Percentiles rank a stretch among this genome's conserved stretches.
Evolutionary conservation across 495 filamentous ascomycete species (phyloP).

Genomic region (Penicillium subrubescens): DNA sequence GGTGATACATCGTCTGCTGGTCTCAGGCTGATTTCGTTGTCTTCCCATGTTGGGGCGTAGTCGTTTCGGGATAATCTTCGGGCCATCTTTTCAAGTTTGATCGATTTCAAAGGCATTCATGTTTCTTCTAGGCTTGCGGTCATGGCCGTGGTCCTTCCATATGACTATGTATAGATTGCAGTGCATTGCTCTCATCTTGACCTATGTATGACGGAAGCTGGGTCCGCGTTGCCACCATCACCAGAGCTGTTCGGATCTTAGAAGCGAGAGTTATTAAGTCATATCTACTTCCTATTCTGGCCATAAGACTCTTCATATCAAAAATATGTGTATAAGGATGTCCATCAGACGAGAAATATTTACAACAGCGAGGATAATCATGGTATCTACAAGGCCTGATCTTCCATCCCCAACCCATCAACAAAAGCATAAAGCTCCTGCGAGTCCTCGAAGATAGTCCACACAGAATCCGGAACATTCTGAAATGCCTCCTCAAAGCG

Average conservation of each 20-base stretch:
- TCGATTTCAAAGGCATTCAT: neutral
- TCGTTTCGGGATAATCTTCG: neutral
- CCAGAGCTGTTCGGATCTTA: neutral
- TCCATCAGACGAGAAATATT: neutral
- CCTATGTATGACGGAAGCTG: constrained; percentile 15
- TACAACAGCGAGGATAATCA: neutral
- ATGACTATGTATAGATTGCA: constrained; percentile 1
- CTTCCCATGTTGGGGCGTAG: neutral
- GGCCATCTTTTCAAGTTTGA: no score
- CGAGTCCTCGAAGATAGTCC: constrained; percentile 80
- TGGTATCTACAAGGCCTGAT: constrained; percentile 21
- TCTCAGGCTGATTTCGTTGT: constrained; percentile 3
- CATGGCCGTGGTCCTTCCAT: neutral
- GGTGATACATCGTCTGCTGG: constrained; percentile 3
- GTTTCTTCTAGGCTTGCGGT: neutral
- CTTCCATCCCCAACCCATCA: constrained; percentile 41
- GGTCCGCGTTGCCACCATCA: constrained; percentile 15
- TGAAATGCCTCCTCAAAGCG: constrained; percentile 86
- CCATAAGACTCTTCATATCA: neutral
- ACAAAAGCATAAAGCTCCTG: constrained; percentile 59
- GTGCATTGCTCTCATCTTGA: constrained; percentile 21
- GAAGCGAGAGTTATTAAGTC: neutral
- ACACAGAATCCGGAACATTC: constrained; percentile 66
- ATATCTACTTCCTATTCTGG: neutral
- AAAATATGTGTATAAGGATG: neutral